Conservation (phyloP, 2,329 filamentous ascomycete species). For the Aspergillus sp. region DNA sequence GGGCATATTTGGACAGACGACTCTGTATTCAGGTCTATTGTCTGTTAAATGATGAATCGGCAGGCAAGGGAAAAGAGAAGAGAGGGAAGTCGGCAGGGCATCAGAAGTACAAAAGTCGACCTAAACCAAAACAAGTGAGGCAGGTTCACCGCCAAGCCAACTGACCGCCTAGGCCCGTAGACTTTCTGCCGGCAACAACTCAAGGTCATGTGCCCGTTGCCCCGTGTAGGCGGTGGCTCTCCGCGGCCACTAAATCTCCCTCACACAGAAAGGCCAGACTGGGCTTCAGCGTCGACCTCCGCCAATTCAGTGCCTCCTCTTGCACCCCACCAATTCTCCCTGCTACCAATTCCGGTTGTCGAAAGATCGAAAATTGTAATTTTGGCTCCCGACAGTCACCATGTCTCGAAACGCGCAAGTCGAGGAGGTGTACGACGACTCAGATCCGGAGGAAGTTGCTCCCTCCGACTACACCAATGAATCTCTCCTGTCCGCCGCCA, state of each 20-base stretch:
- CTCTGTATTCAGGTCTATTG: too few species aligned
- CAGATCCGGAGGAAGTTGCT: constrained; percentile 85
- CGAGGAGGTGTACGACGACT: constrained; percentile 92
- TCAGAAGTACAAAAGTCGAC: too few species aligned
- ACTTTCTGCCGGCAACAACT: not conserved
- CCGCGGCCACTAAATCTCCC: constrained; percentile 19
- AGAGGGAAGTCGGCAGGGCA: too few species aligned
- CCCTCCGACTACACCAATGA: constrained; percentile 62
- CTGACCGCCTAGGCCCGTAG: not conserved
- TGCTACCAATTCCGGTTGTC: not conserved
- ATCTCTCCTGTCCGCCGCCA: constrained; percentile 39
- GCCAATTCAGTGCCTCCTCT: not conserved
- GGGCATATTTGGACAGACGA: too few species aligned
- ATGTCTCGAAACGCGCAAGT: constrained; percentile 82
- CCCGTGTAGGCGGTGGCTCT: constrained; percentile 10
- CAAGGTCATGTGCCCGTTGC: not conserved
- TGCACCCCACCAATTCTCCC: not conserved
- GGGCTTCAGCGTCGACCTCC: constrained; percentile 3
- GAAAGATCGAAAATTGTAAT: not conserved
- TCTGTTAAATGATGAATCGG: too few species aligned
- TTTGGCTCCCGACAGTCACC: constrained; percentile 17
- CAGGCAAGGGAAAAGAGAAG: too few species aligned
- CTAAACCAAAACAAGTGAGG: too few species aligned
- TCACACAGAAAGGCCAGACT: constrained; percentile 23
- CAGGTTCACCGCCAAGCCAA: not conserved